A percentile compares a stretch with the other conserved stretches of the same genome.
phyloP scores from a whole-genome alignment of 2,329 filamentous ascomycete species.

The Coniochaeta prunicola region DNA sequence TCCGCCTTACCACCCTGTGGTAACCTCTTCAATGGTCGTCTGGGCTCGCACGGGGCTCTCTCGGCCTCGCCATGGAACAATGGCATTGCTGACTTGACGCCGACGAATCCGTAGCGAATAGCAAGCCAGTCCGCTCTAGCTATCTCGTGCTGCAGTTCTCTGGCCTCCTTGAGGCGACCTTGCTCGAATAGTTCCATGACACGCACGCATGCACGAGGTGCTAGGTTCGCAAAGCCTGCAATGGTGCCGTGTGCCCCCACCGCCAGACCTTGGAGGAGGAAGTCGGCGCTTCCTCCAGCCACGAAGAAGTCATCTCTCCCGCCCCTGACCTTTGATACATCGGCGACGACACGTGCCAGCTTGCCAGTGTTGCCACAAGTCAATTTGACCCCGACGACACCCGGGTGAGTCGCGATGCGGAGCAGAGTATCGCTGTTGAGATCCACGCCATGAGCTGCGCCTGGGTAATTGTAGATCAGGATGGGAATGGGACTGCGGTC shows the following conservation, averaged over 20 bases:
- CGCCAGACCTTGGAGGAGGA: conserved; percentile 62
- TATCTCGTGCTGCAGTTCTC: conserved; percentile 43
- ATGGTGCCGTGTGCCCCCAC: conserved; percentile 67
- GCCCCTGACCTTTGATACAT: conserved; percentile 18
- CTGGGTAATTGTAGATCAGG: conserved; percentile 49
- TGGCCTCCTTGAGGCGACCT: conserved; percentile 53
- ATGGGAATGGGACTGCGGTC: conserved; percentile 40
- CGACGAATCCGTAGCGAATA: conserved; percentile 40
- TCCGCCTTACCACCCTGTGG: conserved; percentile 24
- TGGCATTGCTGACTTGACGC: conserved; percentile 38
- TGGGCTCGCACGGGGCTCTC: conserved; percentile 22
- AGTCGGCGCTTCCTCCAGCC: conserved; percentile 67
- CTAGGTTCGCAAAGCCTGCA: conserved; percentile 63
- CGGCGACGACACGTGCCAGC: conserved; percentile 42
- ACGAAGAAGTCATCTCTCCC: conserved; percentile 48
- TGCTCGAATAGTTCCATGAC: conserved; percentile 51
- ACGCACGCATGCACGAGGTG: conserved; percentile 53
- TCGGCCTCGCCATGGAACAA: conserved; percentile 29
- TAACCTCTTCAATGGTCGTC: conserved; percentile 28
- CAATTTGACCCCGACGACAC: conserved; percentile 47
- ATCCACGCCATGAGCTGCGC: conserved; percentile 43
- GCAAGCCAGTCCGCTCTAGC: conserved; percentile 38
- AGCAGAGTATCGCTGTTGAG: conserved; percentile 42
- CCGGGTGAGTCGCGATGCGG: conserved; percentile 38
- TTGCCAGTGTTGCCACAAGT: conserved; percentile 54